Base-by-base conservation (phyloP, 2,329 filamentous ascomycete species). In the Peltaster fructicola region DNA sequence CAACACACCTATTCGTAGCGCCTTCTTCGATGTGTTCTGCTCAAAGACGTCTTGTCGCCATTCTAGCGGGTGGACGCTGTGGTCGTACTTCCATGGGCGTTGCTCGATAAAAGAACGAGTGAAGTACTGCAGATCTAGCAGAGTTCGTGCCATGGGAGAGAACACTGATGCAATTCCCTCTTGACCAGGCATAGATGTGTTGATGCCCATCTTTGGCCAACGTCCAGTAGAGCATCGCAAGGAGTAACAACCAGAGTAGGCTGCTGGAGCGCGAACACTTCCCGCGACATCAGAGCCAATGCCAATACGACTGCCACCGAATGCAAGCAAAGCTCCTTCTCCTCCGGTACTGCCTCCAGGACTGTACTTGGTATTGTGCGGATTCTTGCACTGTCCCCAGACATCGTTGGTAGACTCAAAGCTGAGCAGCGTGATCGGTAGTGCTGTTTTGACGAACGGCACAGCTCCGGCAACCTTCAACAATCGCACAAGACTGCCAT, bases 201-300 rank as follows among this genome's bases (percentile, higher is more conserved):
- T 68, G 46, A 81, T 72, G 7, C 81, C 81, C 20, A 68, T 63
- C 50, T 90, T 91, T 1, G 81, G 80, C 81, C 84, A 93, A 23
- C 84, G 65, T 2, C 85, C 84, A 2, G 79, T 90, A 3, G 78
- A 84, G 53, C 84, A 92, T 17, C 78, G 70, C 13, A 93, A 55
- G 10, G 76, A 75, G 51, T 91, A 93, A 46, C 85, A 80, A 6
- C 84, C 84, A 2, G 77, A 77, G 56, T 82, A 93, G 39, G 91
- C 81, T 4, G 84, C 85, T 0, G 84, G 85, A 2, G 68, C 73
- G 25, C 84, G 67, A 4, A 93, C 82, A 9, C 78, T 88, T 15
- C 85, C 84, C 8, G 82, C 84, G 9, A 93, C 82, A 49, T 92
- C 84, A 23, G 76, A 84, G 7, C 84, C 85, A 36, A 93, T 75